Evolutionary conservation across 352 stramenopile species (phyloP).

Genomic region (Phytophthora pistaciae): DNA sequence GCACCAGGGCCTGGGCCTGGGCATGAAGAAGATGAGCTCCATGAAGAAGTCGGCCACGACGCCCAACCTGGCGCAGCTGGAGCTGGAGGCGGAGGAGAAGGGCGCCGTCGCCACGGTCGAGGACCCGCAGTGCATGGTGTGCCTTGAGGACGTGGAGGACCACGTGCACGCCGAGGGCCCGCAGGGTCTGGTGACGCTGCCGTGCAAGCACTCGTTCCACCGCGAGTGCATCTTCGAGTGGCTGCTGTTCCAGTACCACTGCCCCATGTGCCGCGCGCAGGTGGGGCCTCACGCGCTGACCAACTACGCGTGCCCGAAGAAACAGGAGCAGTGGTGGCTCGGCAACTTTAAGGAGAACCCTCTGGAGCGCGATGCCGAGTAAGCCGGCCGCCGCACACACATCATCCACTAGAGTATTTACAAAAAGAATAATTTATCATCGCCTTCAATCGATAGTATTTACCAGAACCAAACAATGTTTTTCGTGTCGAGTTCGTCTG

Average conservation of each 20-base stretch:
- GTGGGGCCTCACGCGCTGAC: constrained; percentile 66
- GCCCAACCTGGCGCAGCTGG: constrained; percentile 35
- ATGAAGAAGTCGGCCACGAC: constrained; percentile 41
- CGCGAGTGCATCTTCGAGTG: constrained; percentile 82
- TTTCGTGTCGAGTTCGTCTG: background rate
- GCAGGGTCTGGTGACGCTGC: constrained; percentile 51
- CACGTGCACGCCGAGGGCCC: constrained; percentile 28
- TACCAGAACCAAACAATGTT: constrained; percentile 13
- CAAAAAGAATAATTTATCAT: constrained; percentile 30
- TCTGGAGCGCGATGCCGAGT: constrained; percentile 34
- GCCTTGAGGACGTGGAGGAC: constrained; percentile 42
- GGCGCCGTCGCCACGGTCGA: constrained; percentile 30
- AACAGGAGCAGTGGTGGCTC: constrained; percentile 72
- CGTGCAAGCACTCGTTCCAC: constrained; percentile 79
- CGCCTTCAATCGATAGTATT: background rate
- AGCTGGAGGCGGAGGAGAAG: constrained; percentile 42
- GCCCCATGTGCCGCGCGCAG: constrained; percentile 66
- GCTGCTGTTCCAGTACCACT: constrained; percentile 78
- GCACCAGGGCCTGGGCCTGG: constrained; percentile 21
- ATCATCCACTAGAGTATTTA: constrained; percentile 7
- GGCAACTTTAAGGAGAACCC: constrained; percentile 65
- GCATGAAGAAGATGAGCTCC: constrained; percentile 32
- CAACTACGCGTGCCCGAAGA: constrained; percentile 66
- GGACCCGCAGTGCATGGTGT: constrained; percentile 52
- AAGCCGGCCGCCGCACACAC: constrained; percentile 1